Conservation (phyloP, 352 stramenopile species). For the Phytophthora pluvialis region DNA sequence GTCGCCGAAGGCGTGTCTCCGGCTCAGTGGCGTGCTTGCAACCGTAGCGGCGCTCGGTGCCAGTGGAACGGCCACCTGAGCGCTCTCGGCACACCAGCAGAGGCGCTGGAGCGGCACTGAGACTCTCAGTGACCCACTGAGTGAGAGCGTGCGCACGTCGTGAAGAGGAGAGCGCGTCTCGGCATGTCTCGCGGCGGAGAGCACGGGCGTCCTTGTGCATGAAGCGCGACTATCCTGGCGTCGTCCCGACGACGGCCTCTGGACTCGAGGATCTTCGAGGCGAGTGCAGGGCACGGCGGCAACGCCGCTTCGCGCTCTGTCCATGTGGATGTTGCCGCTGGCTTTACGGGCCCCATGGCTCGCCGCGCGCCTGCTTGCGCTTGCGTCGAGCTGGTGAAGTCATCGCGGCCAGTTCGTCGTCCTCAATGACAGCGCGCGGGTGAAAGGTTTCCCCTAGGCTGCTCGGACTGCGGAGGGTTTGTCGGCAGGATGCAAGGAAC, state of each 20-base stretch:
- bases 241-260: conserved; percentile 7
- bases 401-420: conserved; percentile 2
- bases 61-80: not conserved
- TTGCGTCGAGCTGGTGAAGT: conserved; percentile 5
- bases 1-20: not conserved
- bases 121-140: no score
- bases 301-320: conserved; percentile 4
- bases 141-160: not conserved
- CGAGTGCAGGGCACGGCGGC: not conserved
- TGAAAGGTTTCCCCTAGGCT: no score
- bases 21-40: conserved; percentile 6
- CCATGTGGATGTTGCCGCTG: not conserved
- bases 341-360: not conserved
- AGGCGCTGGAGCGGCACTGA: not conserved
- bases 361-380: conserved; percentile 6
- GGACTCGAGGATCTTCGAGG: not conserved
- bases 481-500: not conserved
- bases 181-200: conserved; percentile 31
- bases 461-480: not conserved
- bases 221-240: conserved; percentile 23
- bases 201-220: conserved; percentile 12
- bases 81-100: conserved; percentile 3
- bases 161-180: conserved; percentile 7
- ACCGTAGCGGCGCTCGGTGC: not conserved
- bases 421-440: not conserved